Percentiles rank a stretch among this genome's conserved stretches.
Evolutionary conservation across 1,139 yeast species (phyloP).

Genomic region (Kodamaea sp.): DNA sequence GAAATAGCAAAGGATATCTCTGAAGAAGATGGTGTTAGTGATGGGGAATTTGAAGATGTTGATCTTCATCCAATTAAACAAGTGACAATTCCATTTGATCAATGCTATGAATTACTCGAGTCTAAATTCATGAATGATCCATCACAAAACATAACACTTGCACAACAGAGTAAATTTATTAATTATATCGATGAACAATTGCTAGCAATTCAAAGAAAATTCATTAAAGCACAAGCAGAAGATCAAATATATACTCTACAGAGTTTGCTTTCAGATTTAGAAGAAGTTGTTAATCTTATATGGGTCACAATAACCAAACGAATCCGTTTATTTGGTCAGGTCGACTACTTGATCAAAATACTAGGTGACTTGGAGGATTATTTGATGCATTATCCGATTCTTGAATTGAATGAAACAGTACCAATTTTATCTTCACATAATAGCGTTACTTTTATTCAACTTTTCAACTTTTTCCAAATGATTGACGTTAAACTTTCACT

Average conservation of each 20-base stretch:
- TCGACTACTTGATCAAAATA: conserved; percentile 55
- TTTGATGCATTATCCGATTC: conserved; percentile 37
- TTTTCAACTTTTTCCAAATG: conserved; percentile 40
- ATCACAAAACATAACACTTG: conserved; percentile 11
- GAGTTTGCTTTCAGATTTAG: conserved; percentile 16
- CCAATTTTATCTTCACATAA: conserved; percentile 11
- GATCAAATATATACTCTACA: conserved; percentile 16
- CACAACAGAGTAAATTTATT: conserved; percentile 60
- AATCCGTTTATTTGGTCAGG: conserved; percentile 48
- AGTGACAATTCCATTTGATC: conserved; percentile 30
- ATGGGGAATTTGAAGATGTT: conserved; percentile 3
- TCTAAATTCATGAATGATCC: conserved; percentile 10
- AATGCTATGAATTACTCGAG: conserved; percentile 19
- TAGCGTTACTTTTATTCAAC: conserved; percentile 18
- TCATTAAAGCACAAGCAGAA: conserved; percentile 53
- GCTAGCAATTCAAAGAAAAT: conserved; percentile 57
- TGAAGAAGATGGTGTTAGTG: neutral
- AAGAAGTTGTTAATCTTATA: conserved; percentile 13
- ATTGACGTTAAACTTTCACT: conserved; percentile 42
- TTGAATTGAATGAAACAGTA: conserved; percentile 5
- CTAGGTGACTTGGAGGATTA: conserved; percentile 69
- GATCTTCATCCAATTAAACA: conserved; percentile 4
- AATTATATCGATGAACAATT: conserved; percentile 59
- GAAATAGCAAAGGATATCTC: neutral
- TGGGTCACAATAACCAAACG: conserved; percentile 20